Evolutionary conservation across 768 basidiomycete species (phyloP).

Genomic region (Boletellus sp.): DNA sequence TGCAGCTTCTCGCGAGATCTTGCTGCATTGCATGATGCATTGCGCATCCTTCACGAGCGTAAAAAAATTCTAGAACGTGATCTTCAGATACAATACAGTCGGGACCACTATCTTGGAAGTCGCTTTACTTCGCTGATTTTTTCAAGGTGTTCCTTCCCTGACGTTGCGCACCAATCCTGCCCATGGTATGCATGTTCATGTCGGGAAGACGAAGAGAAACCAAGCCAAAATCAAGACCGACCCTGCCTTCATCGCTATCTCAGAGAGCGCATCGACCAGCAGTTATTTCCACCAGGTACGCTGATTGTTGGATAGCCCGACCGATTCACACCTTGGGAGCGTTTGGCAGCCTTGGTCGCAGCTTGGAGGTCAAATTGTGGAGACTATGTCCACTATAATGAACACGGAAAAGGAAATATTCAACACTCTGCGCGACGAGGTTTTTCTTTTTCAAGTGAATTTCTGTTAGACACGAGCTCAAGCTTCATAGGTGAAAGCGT

Average conservation of each 20-base stretch:
- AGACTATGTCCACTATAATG: slow-evolving; percentile 49
- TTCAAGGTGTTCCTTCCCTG: slow-evolving; percentile 64
- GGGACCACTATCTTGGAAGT: slow-evolving; percentile 9
- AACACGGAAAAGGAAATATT: slow-evolving; percentile 72
- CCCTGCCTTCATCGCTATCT: slow-evolving; percentile 52
- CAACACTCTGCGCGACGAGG: slow-evolving; percentile 63
- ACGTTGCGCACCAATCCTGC: slow-evolving; percentile 65
- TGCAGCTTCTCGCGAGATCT: slow-evolving; percentile 61
- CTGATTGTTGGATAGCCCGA: background rate
- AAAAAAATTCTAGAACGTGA: slow-evolving; percentile 52
- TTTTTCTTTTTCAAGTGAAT: slow-evolving; percentile 20
- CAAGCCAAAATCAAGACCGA: slow-evolving; percentile 44
- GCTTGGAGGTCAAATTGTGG: slow-evolving; percentile 65
- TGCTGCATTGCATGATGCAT: slow-evolving; percentile 42
- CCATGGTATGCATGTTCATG: slow-evolving; percentile 74
- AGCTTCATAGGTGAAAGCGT: slow-evolving; percentile 53
- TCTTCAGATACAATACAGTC: slow-evolving; percentile 56
- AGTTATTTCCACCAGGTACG: slow-evolving; percentile 64
- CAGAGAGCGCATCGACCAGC: slow-evolving; percentile 62
- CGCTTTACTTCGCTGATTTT: slow-evolving; percentile 7
- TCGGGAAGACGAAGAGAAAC: slow-evolving; percentile 63
- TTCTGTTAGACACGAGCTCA: slow-evolving; percentile 2
- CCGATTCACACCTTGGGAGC: background rate
- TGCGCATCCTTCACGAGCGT: slow-evolving; percentile 42
- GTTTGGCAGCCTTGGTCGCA: slow-evolving; percentile 63